Conservation (phyloP, 2,329 filamentous ascomycete genomes). For the Didymella segeticola region DNA sequence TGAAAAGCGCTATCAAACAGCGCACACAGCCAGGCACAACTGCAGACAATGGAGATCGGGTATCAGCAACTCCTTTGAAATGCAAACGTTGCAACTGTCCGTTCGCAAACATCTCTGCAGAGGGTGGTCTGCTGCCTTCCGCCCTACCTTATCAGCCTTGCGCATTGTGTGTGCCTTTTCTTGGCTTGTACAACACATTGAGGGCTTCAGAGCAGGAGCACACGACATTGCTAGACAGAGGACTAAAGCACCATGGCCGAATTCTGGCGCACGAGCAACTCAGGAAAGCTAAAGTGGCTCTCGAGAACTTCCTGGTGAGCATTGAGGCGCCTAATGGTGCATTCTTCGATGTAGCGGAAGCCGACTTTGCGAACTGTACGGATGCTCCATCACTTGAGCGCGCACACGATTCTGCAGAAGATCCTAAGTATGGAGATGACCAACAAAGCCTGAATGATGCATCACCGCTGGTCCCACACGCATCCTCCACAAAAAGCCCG, state of each 20-base stretch:
- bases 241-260: constrained; percentile 13
- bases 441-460: not conserved
- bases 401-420: not conserved
- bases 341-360: not conserved
- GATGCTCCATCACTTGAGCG: not conserved
- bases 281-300: constrained; percentile 9
- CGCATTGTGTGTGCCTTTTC: constrained; percentile 8
- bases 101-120: constrained; percentile 1
- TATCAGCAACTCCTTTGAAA: not conserved
- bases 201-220: not conserved
- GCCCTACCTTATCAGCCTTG: not conserved
- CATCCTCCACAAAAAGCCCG: not conserved
- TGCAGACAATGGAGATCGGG: not conserved
- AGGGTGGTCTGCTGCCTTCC: not conserved
- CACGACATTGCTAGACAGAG: constrained; percentile 7
- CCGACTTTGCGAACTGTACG: not conserved
- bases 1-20: not conserved
- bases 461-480: not conserved
- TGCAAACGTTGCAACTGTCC: constrained; percentile 8
- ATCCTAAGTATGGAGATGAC: not conserved
- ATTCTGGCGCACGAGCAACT: not conserved
- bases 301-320: constrained; percentile 37
- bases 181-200: constrained; percentile 1
- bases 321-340: constrained; percentile 22
- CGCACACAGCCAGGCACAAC: not conserved